Evolutionary conservation across 768 basidiomycete species (phyloP), one percentile per base, ranked within the genome.

Genomic region (Serendipita sp.): DNA sequence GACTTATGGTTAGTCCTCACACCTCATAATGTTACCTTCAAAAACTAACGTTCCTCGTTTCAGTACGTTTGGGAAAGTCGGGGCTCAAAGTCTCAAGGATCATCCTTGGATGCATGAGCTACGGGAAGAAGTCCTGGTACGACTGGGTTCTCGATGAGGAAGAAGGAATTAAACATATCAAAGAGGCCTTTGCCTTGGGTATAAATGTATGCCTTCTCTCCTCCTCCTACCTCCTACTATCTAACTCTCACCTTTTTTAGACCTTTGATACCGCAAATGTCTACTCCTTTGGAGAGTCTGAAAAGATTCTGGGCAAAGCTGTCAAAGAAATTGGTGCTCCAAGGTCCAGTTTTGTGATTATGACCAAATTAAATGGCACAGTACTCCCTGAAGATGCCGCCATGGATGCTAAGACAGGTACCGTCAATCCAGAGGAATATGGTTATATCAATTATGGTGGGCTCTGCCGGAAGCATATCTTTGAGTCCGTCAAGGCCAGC

Each of bases 91-190:
- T 78, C 10, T 76, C 75, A n/a, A 72, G 72, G 67, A 69, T 77
- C 62, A 76, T 77, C 60, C 70, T 77, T 1, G 77, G 77, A 0
- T 72, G 72, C 62, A 73, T 74, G 72, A 67, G 66, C 40, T 75
- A 73, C 65, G 75, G 66, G 36, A 43, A 34, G 33, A 45, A 62
- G 8, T 48, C 64, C 45, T 72, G 72, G 68, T 65, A 71, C 36
- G 69, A 67, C 23, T 78, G 77, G 78, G 71, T 76, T 3, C 67
- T 81, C 1, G 72, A 70, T 3, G 80, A 82, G 64, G 78, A 80
- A 31, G 80, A 81, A 64, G 76, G 74, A 0, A 73, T 80, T n/a
- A 74, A 73, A 66, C 81, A 83, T 64, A 78, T 84, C 70, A 80
- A 82, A 70, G 71, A 72, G 5, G 74, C 73, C 33, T 86, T 81